Evolutionary conservation across 441 rosid genomes (phyloP).

Genomic region (Viola pubescens): DNA sequence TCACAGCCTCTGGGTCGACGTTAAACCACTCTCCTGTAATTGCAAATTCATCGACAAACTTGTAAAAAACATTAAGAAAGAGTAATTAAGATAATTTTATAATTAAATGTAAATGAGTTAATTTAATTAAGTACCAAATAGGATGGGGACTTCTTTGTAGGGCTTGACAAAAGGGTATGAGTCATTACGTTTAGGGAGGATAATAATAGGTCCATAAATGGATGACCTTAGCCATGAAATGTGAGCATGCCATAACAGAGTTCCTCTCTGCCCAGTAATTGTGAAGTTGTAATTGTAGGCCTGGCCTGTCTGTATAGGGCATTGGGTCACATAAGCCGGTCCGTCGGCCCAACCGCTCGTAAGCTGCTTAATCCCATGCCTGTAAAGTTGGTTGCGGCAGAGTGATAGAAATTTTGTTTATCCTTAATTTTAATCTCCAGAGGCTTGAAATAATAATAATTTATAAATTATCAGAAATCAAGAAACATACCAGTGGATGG

Average conservation of each 20-base stretch:
- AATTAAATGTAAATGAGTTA: not conserved
- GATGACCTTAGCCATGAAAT: conserved; percentile 60
- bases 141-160: conserved; percentile 50
- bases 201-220: conserved; percentile 55
- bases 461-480: not conserved
- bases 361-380: conserved; percentile 64
- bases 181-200: conserved; percentile 40
- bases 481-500: conserved; percentile 45
- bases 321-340: conserved; percentile 58
- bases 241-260: conserved; percentile 68
- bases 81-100: not conserved
- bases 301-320: conserved; percentile 60
- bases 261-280: conserved; percentile 61
- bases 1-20: conserved; percentile 54
- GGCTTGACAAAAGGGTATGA: conserved; percentile 60
- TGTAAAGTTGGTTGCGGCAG: not conserved
- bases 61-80: not conserved
- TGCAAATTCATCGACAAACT: not conserved
- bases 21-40: conserved; percentile 74
- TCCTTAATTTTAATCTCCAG: not conserved
- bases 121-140: conserved; percentile 38
- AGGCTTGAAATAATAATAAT: no score
- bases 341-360: conserved; percentile 72
- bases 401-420: not conserved
- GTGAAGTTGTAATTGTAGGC: conserved; percentile 58